Percentiles rank a stretch among this genome's conserved stretches.
These are phyloP conservation scores for Pseudogymnoascus sp. DNA, from an alignment of 2,329 filamentous ascomycete species.

Conservation along the genomic window DNA sequence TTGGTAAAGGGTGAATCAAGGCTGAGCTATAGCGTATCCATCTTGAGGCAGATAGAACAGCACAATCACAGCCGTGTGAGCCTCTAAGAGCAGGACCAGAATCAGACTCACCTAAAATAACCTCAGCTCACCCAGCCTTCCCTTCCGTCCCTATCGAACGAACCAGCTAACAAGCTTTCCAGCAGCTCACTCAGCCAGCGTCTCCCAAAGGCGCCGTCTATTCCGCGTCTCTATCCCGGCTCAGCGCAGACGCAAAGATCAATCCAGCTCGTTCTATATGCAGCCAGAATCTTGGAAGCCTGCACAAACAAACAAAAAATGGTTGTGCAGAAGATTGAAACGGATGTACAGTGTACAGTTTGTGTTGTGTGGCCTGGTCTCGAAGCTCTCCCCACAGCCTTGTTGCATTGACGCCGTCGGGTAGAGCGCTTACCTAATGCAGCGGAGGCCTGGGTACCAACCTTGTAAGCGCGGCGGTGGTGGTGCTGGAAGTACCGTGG, in stretches of 20 bases:
- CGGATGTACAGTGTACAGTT: neutral
- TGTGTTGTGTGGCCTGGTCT: slow-evolving; percentile 6
- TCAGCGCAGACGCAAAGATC: neutral
- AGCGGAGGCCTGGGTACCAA: neutral
- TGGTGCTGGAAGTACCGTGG: neutral
- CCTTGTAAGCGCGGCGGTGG: neutral
- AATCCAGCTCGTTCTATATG: neutral
- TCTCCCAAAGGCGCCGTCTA: neutral
- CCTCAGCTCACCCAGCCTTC: slow-evolving; percentile 1
- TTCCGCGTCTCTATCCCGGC: neutral
- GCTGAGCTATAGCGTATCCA: neutral
- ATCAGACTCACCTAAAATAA: neutral
- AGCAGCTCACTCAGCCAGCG: slow-evolving; percentile 3
- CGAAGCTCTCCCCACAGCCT: slow-evolving; percentile 6
- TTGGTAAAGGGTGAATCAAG: neutral
- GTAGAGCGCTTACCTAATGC: neutral
- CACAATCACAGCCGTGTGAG: neutral
- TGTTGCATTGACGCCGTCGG: slow-evolving; percentile 1
- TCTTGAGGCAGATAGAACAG: neutral
- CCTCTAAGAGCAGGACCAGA: neutral
- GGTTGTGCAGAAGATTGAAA: neutral
- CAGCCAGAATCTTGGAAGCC: neutral
- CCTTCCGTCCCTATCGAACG: slow-evolving; percentile 2
- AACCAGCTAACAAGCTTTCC: neutral
- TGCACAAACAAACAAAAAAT: neutral